Percentiles rank a stretch among this genome's conserved stretches.
Conservation (phyloP, 2,329 filamentous ascomycete species). For the Intubia oerlemansii region DNA sequence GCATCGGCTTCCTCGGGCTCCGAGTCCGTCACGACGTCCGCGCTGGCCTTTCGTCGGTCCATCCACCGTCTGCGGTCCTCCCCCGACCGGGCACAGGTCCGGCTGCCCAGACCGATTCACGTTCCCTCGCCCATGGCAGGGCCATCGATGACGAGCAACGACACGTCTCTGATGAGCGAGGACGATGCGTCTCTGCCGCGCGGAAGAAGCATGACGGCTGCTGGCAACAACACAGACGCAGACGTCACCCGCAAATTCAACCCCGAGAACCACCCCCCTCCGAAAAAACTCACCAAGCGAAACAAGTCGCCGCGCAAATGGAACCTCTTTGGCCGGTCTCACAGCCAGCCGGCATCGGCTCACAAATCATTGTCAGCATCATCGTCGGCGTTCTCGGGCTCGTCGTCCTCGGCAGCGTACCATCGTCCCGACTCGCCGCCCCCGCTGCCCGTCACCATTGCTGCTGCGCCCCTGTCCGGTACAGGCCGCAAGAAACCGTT, state of each 20-base stretch:
- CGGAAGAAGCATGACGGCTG: too few relatives aligned
- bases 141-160: constrained; percentile 32
- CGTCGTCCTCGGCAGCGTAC: too few relatives aligned
- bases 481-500: too few relatives aligned
- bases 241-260: too few relatives aligned
- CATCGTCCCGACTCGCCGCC: too few relatives aligned
- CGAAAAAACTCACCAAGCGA: constrained; percentile 35
- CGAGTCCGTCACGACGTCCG: constrained; percentile 26
- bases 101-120: constrained; percentile 31
- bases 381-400: too few relatives aligned
- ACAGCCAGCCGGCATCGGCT: constrained; percentile 17
- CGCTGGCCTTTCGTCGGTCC: constrained; percentile 32
- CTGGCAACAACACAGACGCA: too few relatives aligned
- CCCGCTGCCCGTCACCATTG: too few relatives aligned
- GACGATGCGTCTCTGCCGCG: constrained; percentile 27
- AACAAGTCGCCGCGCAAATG: constrained; percentile 35
- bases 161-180: constrained; percentile 34
- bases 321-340: constrained; percentile 39
- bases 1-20: too few relatives aligned
- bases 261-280: too few relatives aligned
- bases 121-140: constrained; percentile 16
- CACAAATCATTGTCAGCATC: constrained; percentile 19
- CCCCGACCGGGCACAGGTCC: constrained; percentile 20
- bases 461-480: too few relatives aligned
- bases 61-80: constrained; percentile 27